Conservation (phyloP, 2,329 filamentous ascomycete genomes). For the Zelopaecilomyces penicillatus region DNA sequence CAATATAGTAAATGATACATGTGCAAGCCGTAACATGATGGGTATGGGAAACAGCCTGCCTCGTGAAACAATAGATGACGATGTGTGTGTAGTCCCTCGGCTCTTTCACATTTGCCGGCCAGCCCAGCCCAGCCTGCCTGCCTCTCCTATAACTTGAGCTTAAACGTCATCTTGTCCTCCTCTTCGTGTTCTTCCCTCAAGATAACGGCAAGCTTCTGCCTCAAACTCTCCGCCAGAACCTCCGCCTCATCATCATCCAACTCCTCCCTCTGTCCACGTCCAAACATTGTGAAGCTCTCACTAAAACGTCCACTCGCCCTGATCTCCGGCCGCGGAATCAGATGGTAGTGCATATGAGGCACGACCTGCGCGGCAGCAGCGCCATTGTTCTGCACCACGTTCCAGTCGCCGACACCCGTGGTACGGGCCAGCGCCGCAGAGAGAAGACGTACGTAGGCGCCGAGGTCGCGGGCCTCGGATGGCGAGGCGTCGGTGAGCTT, state of each 20-base stretch:
- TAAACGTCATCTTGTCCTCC: conserved; percentile 16
- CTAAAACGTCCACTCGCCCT: conserved; percentile 43
- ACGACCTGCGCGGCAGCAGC: conserved; percentile 86
- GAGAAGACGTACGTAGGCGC: conserved; percentile 60
- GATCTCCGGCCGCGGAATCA: conserved; percentile 75
- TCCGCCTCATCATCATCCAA: conserved; percentile 67
- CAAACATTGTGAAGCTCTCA: conserved; percentile 76
- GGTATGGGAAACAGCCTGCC: too few species aligned
- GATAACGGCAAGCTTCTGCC: conserved; percentile 40
- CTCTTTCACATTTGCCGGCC: background rate
- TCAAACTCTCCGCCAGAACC: conserved; percentile 47
- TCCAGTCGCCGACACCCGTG: conserved; percentile 76
- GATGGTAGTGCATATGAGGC: conserved; percentile 87
- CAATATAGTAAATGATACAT: too few species aligned
- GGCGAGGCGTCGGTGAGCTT: conserved; percentile 66
- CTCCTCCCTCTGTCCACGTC: conserved; percentile 61
- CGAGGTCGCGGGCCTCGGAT: conserved; percentile 57
- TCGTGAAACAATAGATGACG: too few species aligned
- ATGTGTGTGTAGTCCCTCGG: too few species aligned
- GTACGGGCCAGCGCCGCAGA: conserved; percentile 61
- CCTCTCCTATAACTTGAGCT: conserved; percentile 29
- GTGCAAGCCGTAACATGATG: too few species aligned
- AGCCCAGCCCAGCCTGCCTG: too few species aligned
- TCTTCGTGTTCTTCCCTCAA: conserved; percentile 30
- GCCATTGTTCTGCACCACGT: conserved; percentile 94